Percentiles rank a stretch among this genome's conserved stretches.
These are phyloP conservation scores for Ophiostoma quercus DNA, from an alignment of 2,329 filamentous ascomycete species.

Conservation along the genomic window DNA sequence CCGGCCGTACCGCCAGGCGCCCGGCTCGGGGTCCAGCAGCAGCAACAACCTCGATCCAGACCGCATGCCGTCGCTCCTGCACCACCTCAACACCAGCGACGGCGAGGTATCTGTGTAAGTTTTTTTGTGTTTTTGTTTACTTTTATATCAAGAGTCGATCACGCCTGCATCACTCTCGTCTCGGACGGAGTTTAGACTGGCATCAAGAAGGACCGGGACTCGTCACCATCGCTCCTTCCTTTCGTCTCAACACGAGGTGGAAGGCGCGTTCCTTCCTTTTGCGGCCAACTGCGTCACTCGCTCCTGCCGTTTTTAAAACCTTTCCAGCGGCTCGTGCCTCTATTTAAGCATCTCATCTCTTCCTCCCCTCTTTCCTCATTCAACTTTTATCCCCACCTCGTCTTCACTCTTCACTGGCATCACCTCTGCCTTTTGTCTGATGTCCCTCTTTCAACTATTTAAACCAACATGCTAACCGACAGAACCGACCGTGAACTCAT, in stretches of 20 bases:
- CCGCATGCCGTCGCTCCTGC: too few species aligned
- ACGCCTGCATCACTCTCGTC: not conserved
- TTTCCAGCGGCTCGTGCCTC: too few species aligned
- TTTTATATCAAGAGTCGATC: not conserved
- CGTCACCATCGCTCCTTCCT: not conserved
- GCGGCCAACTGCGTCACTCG: constrained; percentile 13
- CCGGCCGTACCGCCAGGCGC: too few species aligned
- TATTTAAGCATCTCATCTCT: not conserved
- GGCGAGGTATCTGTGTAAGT: not conserved
- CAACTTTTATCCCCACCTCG: not conserved
- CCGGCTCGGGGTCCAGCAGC: too few species aligned
- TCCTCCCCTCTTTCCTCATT: too few species aligned
- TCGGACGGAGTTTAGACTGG: not conserved
- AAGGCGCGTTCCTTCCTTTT: not conserved
- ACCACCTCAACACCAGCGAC: too few species aligned
- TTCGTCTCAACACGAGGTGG: constrained; percentile 6
- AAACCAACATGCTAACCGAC: not conserved
- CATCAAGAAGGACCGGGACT: not conserved
- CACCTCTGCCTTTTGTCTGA: not conserved
- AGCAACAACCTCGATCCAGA: too few species aligned
- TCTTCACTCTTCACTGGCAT: not conserved
- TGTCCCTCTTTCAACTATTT: not conserved
- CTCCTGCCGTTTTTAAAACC: constrained; percentile 16
- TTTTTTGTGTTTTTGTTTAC: not conserved
- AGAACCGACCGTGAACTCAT: not conserved